Conservation (phyloP, 306 rosid species). For the Coriaria nepalensis region DNA sequence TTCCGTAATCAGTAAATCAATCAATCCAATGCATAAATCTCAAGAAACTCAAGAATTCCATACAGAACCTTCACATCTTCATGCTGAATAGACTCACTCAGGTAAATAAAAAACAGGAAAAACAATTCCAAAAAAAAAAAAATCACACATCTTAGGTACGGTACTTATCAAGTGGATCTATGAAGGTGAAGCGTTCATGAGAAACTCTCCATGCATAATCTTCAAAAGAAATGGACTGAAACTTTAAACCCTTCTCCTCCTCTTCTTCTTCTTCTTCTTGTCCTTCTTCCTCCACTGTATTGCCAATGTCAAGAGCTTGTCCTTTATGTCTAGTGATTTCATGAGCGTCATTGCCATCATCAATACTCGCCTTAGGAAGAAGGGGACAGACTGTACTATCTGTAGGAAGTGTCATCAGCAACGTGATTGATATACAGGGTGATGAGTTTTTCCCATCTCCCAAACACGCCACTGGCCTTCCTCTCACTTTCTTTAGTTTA, state of each 20-base stretch:
- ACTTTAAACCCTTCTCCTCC: conserved; percentile 17
- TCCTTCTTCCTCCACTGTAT: not conserved
- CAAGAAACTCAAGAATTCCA: too few relatives aligned
- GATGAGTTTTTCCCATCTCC: conserved; percentile 15
- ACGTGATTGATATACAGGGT: conserved; percentile 42
- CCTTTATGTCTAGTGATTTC: too few relatives aligned
- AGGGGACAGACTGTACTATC: conserved; percentile 51
- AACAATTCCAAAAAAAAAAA: not conserved
- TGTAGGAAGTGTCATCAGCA: conserved; percentile 59
- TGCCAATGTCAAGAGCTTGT: too few relatives aligned
- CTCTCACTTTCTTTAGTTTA: conserved; percentile 70
- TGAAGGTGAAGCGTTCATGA: conserved; percentile 46
- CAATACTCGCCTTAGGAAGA: not conserved
- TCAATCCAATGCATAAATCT: too few relatives aligned
- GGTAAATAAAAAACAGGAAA: not conserved
- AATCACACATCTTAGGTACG: conserved; percentile 18
- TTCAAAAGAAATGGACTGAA: conserved; percentile 56
- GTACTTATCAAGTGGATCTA: conserved; percentile 56
- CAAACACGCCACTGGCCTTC: conserved; percentile 33
- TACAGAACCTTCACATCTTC: too few relatives aligned
- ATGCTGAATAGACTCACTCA: too few relatives aligned
- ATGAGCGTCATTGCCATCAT: too few relatives aligned
- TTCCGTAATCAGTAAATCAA: too few relatives aligned
- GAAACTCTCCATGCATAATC: conserved; percentile 78
- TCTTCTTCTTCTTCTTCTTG: conserved; percentile 2